Base-by-base conservation (phyloP, 2,329 filamentous ascomycete species). In the Macrophomina phaseolina region DNA sequence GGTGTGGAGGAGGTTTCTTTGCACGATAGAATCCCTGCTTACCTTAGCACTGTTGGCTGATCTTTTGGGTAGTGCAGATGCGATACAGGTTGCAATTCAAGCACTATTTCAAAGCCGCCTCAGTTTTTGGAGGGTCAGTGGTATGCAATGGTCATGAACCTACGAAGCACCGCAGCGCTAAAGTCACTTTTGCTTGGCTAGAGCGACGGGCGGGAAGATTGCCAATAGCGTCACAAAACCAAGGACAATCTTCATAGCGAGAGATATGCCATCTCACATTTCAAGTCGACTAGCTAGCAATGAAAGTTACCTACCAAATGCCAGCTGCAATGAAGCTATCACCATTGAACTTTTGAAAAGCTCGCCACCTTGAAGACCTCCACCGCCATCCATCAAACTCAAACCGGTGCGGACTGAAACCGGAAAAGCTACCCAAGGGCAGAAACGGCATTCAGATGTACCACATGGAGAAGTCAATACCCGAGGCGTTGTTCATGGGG, bases 381-480 rank as follows among this genome's bases (percentile, higher is more conserved):
- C 11, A 48, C 7, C n/a, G 16, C 45, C 45, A 49, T 16, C 23
- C 36, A 42, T 18, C 36, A 30, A 40, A 49, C 8, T 23, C 58
- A 28, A 48, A 48, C 30, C 9, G 11, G 40, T 34, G 23, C 12
- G 16, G 12, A 18, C 7, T 4, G 34, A 46, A 46, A 5, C 40
- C 4, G 11, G 16, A 64, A 23, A 28, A n/a, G 32, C 3, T 9
- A 16, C n/a, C 38, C 16, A 16, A 32, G 6, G 42, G 32, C 14
- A 65, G 42, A 49, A 23, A 16, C 23, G 34, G 30, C n/a, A 12
- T 62, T 71, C 76, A 84, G 75, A 84, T 80, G 78, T 80, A 84
- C 82, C 82, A 84, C 82, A 84, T 84, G 11, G 75, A 71, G 48
- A 77, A 76, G 70, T 74, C 74, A 70, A 84, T 81, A 46, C 72